Evolutionary conservation across 176 grass and related monocot species (phyloP), one percentile per base, ranked within the genome.

Genomic region (Phoenix roebelenii): DNA sequence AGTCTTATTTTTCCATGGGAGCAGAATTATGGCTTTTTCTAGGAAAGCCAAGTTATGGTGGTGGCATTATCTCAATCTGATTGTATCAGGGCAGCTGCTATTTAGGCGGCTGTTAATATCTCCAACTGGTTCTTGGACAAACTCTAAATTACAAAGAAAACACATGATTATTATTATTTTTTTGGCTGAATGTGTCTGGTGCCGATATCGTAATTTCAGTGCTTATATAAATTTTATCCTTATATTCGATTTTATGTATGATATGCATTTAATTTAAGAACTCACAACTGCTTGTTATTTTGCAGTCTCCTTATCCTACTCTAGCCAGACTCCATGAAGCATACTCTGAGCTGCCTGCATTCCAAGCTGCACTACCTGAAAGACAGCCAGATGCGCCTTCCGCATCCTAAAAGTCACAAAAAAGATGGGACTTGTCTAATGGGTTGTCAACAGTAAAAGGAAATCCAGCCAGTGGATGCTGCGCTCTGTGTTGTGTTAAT

Each of bases 351-450:
- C 79, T 61, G 14, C 85, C 78, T 3, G 81, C 78, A 75, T 95
- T 95, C 73, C 63, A 77, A 68, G 77, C 78, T 25, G 81, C 89
- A 15, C 59, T 88, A 17, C 81, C 89, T 25, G 69, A 88, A 56
- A 95, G 68, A 50, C 89, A 95, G 60, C 85, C 68, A 54, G 89
- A 95, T 68, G 75, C 85, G 50, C 78, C 81, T 16, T 72, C 29
- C 22, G 55, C 58, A 24, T 60, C 64, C n/a, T 76, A 76, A 52
- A 50, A 65, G 49, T 54, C 26, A 67, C 53, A 44, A 44, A 12
- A 12, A 44, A 44, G 35, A 12, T 44, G 35, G 26, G 10, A 9
- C 10, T 1, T 44, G 10, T 25, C 15, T 58, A 16, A 15, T 23
- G 15, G 39, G 39, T 57, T 28, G 57, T 50, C 58, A 20, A 65